A percentile compares a stretch with the other conserved stretches of the same genome.
phyloP scores from a whole-genome alignment of 768 basidiomycete species.

The Naganishia antarctica region DNA sequence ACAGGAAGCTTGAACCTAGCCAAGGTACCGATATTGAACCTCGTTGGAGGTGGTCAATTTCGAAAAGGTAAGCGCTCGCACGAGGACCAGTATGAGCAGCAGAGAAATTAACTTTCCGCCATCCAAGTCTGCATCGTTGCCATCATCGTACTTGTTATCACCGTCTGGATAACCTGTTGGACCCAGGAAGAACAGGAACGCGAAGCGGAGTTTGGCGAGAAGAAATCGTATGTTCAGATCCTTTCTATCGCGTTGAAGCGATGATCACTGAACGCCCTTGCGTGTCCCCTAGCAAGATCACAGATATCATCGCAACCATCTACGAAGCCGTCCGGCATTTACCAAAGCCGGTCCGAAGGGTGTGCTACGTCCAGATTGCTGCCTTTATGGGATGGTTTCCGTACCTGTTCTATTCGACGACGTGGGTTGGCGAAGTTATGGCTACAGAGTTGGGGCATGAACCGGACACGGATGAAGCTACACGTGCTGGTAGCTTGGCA shows the following conservation, averaged over 20 bases:
- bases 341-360: constrained; percentile 76
- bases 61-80: constrained; percentile 57
- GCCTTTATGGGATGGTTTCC: constrained; percentile 99
- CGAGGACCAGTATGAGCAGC: too few relatives aligned
- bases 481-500: constrained; percentile 77
- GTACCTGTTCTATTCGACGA: constrained; percentile 83
- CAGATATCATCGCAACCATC: constrained; percentile 76
- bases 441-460: constrained; percentile 67
- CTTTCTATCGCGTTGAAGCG: background rate
- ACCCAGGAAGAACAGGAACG: constrained; percentile 65
- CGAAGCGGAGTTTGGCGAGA: constrained; percentile 50
- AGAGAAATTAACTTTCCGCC: too few relatives aligned
- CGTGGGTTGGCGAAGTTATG: constrained; percentile 92
- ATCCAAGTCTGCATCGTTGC: constrained; percentile 81
- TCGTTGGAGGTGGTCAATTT: constrained; percentile 88
- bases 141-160: constrained; percentile 68
- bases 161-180: constrained; percentile 83
- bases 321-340: constrained; percentile 65
- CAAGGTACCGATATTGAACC: constrained; percentile 66
- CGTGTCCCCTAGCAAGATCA: constrained; percentile 57
- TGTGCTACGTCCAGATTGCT: constrained; percentile 88
- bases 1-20: constrained; percentile 65
- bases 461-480: constrained; percentile 77
- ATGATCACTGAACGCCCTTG: background rate
- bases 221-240: constrained; percentile 39